Evolutionary conservation across 176 grass and related monocot genomes (phyloP).

Genomic region (Phragmites australis): DNA sequence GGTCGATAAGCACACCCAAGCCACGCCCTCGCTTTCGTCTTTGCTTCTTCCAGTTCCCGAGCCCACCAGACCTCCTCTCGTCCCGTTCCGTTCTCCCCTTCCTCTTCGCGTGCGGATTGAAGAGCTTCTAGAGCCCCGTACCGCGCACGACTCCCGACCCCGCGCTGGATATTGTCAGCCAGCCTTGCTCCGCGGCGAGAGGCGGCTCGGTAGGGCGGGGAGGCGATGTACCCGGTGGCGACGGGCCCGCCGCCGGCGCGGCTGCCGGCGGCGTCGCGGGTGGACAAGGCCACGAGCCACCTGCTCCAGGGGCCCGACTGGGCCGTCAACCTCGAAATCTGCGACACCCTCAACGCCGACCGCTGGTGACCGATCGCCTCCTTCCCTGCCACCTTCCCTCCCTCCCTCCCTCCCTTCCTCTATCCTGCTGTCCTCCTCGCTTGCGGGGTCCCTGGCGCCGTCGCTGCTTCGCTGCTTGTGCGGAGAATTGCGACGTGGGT

Average conservation of each 20-base stretch:
- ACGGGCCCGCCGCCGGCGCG: constrained; percentile 31
- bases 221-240: constrained; percentile 44
- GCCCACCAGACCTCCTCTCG: constrained; percentile 19
- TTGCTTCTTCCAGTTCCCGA: not conserved
- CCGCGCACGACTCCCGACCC: constrained; percentile 33
- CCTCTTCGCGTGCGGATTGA: constrained; percentile 30
- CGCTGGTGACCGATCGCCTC: constrained; percentile 55
- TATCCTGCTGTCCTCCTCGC: not conserved
- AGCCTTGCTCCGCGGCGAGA: not conserved
- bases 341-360: constrained; percentile 85
- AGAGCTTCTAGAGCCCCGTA: constrained; percentile 44
- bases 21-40: not conserved
- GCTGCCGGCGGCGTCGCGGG: constrained; percentile 56
- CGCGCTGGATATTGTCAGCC: not conserved
- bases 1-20: not conserved
- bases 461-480: not conserved
- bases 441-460: not conserved
- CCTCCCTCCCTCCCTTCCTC: too few relatives aligned
- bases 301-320: constrained; percentile 88
- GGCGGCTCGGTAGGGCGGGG: not conserved
- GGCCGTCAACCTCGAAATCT: constrained; percentile 95
- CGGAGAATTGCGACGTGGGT: not conserved
- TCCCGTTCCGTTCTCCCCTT: not conserved
- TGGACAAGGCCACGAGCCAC: constrained; percentile 96
- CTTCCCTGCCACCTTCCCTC: not conserved